phyloP scores from a whole-genome alignment of 139 green algal species.

The Deuterostichococcus epilithicus region DNA sequence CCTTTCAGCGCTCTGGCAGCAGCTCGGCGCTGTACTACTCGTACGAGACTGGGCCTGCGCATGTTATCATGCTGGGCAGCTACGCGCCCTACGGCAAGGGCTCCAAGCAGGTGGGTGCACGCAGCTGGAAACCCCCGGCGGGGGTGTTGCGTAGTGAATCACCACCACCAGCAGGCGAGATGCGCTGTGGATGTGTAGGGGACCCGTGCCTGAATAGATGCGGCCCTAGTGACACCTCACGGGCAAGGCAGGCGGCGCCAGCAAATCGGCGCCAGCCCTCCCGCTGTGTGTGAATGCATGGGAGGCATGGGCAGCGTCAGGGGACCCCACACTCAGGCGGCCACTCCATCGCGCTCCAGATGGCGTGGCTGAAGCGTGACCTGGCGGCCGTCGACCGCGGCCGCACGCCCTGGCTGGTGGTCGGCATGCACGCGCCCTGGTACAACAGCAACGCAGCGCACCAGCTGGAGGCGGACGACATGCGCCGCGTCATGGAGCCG shows the following conservation, averaged over 20 bases:
- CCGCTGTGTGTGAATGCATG: too few relatives aligned
- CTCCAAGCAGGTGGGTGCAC: neutral
- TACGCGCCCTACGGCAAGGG: conserved; percentile 26
- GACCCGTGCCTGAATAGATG: too few relatives aligned
- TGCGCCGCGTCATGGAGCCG: conserved; percentile 53
- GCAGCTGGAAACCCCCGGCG: conserved; percentile 5
- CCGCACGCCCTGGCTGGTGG: conserved; percentile 75
- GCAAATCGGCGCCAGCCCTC: too few relatives aligned
- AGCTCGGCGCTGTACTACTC: conserved; percentile 56
- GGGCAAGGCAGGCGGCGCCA: too few relatives aligned
- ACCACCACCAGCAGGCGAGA: too few relatives aligned
- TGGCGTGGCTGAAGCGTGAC: conserved; percentile 66
- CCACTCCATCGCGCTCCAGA: conserved; percentile 38
- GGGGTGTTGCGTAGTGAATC: conserved; percentile 8
- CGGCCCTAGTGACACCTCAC: too few relatives aligned
- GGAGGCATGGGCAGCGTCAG: conserved; percentile 11
- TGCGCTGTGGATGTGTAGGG: too few relatives aligned
- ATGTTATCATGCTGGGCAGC: conserved; percentile 64
- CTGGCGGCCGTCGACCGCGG: conserved; percentile 56
- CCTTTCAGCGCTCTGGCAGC: conserved; percentile 29
- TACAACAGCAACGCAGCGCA: conserved; percentile 72
- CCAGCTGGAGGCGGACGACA: conserved; percentile 59
- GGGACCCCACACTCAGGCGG: conserved; percentile 1
- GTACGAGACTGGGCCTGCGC: conserved; percentile 50
- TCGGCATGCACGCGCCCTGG: conserved; percentile 70